Evolutionary conservation across 164 flowering plant genomes (phyloP).

Genomic region (Tetrastigma voinierianum): DNA sequence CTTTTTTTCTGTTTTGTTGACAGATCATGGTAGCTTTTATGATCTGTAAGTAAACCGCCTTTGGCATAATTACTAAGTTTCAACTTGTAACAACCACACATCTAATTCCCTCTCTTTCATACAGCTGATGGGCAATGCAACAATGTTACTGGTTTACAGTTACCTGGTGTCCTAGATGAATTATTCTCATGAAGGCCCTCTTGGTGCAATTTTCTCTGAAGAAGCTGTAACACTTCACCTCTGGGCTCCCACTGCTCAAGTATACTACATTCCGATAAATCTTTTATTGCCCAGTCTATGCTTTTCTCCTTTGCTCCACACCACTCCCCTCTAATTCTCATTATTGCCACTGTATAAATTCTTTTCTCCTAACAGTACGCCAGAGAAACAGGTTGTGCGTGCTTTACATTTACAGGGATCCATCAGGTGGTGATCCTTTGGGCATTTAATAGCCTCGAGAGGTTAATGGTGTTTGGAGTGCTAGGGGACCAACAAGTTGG

Average conservation of each 20-base stretch:
- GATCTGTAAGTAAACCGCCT: background rate
- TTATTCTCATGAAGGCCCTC: constrained; percentile 73
- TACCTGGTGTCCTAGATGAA: constrained; percentile 88
- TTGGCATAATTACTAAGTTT: background rate
- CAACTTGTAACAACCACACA: background rate
- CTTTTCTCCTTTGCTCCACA: background rate
- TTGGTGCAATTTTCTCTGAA: constrained; percentile 65
- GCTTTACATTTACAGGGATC: constrained; percentile 52
- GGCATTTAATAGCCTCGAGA: constrained; percentile 62
- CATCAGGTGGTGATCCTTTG: constrained; percentile 45
- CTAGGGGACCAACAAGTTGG: constrained; percentile 68
- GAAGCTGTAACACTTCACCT: constrained; percentile 67
- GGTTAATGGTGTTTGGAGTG: constrained; percentile 78
- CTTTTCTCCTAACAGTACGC: background rate
- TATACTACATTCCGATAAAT: constrained; percentile 18
- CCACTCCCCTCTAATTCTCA: background rate
- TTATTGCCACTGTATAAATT: background rate
- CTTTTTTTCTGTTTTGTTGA: background rate
- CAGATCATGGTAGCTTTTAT: no score
- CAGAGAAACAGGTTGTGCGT: constrained; percentile 54
- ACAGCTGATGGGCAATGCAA: constrained; percentile 62
- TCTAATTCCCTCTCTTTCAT: background rate
- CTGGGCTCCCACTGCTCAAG: constrained; percentile 99
- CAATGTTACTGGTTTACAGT: constrained; percentile 72
- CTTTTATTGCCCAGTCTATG: background rate